Base-by-base conservation (phyloP, 768 basidiomycete genomes). In the Tremella yokohamensis region DNA sequence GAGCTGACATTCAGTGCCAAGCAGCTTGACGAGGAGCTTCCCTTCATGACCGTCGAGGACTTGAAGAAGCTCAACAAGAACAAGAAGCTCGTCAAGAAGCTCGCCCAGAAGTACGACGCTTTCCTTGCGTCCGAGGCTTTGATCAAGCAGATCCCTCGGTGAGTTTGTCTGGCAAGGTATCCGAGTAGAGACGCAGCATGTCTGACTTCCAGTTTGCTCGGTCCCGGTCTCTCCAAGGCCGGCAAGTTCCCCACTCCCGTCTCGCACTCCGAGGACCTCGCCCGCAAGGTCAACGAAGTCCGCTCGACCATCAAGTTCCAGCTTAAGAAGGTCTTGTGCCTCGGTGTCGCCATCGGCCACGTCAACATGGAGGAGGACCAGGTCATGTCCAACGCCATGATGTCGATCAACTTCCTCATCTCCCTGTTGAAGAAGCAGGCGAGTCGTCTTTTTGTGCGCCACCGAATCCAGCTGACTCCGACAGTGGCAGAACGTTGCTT, bases 41-140 rank as follows among this genome's bases (percentile, higher is more conserved):
- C 69, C 54, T 96, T 97, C 83, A 96, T 94, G 92, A 93, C 91
- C 65, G 96, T 97, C 68, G 96, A 98, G 71, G 96, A 99, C 80
- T 83, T 98, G 81, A 98, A 99, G 81, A 99, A 99, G 92, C 84
- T 97, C 65, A 96, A 94, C 87, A 94, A 96, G 83, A 99, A 98
- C 85, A 98, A 99, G 84, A 99, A 99, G 82, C 89, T 99, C 62
- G 96, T 98, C 76, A 99, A 98, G 84, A 96, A 96, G 82, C 89
- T 98, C 69, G 94, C 94, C 67, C 97, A 98, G 84, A 97, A 97
- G 79, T 93, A 97, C 82, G 93, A 99, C 72, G 92, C 94, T 59
- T 99, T 99, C 87, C 82, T 99, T 66, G 85, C 94, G 37, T 98
- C 96, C 58, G 96, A 99, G 79, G 81, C 90, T 61, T 84, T 99